Evolutionary conservation across 2,329 filamentous ascomycete species (phyloP), one percentile per base, ranked within the genome.

Genomic region (Ilyonectria robusta): DNA sequence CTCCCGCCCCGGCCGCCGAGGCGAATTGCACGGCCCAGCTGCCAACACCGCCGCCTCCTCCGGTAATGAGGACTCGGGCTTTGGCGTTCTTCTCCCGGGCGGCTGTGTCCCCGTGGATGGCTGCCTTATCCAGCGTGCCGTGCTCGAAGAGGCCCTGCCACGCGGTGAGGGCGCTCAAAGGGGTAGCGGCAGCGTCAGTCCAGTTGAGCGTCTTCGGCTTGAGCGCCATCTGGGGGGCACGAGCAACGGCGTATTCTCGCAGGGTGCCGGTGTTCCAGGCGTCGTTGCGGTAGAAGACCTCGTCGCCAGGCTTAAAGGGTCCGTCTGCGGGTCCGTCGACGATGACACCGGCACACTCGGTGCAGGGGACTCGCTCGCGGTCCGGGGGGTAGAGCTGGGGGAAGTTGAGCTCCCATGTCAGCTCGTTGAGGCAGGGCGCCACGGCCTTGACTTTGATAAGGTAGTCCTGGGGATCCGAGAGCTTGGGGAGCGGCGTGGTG

Each of bases 261-360:
- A 78, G 70, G 26, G 76, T 75, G 4, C 80, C 80, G 0, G 77
- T 69, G 15, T 71, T 66, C 1, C 50, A 56, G 5, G 78, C 76
- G 7, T 70, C 62, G 6, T 77, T 75, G 42, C 79, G 77, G 31
- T 73, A 78, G 63, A 77, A 82, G 21, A 82, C 78, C 59, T 79
- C 75, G 55, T 80, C 77, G 4, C 81, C 82, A 1, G 73, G 57
- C 13, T 74, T 71, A 69, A 84, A 84, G n/a, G 71, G 65, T 15
- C 67, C 66, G n/a, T 73, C 72, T 29, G 59, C 51, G 6, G 79
- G 75, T 1, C 78, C 73, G 2, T 71, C 65, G 19, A 80, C 76
- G n/a, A 84, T 78, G n/a, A 77, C 75, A 4, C 82, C 82, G 5
- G 81, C 75, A 31, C 81, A 70, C 69, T 84, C 82, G 37, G 81